These are phyloP conservation scores for Colletotrichum spaethianum DNA, from an alignment of 2,329 filamentous ascomycete genomes.

Conservation along the genomic window DNA sequence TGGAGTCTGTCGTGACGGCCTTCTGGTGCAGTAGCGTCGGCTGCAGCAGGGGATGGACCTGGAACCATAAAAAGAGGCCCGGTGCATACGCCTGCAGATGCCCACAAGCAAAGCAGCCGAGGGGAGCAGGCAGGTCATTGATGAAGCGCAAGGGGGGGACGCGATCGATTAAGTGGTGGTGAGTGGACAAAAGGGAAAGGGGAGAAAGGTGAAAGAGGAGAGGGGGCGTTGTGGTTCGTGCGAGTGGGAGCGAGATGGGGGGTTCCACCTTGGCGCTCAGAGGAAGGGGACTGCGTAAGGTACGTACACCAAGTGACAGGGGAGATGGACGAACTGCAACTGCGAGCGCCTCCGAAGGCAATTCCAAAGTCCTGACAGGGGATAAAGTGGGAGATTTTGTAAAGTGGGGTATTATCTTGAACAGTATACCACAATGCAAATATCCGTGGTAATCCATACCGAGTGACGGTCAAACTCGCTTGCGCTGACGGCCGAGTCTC, in stretches of 20 bases:
- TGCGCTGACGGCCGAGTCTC: neutral
- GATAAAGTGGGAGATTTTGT: neutral
- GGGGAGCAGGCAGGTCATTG: neutral
- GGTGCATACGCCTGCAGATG: slow-evolving; percentile 36
- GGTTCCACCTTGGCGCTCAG: neutral
- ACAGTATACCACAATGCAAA: neutral
- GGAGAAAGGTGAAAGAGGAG: neutral
- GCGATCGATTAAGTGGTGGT: slow-evolving; percentile 17
- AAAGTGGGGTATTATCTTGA: neutral
- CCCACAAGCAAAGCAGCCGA: slow-evolving; percentile 3
- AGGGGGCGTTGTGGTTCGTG: slow-evolving; percentile 12
- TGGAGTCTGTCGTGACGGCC: slow-evolving; percentile 33
- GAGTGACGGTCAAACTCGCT: neutral
- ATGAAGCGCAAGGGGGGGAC: slow-evolving; percentile 7
- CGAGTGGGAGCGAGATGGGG: slow-evolving; percentile 17
- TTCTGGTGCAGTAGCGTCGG: slow-evolving; percentile 38
- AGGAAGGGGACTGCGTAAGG: neutral
- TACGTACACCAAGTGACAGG: slow-evolving; percentile 12
- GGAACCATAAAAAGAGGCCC: slow-evolving; percentile 41
- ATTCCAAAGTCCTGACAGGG: slow-evolving; percentile 22
- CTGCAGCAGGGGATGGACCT: slow-evolving; percentile 29
- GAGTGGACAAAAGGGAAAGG: slow-evolving; percentile 1
- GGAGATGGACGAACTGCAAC: neutral
- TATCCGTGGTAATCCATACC: neutral
- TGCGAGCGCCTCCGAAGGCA: slow-evolving; percentile 16